Evolutionary conservation across 2,329 filamentous ascomycete genomes (phyloP).

Genomic region (Alternaria conjuncta): DNA sequence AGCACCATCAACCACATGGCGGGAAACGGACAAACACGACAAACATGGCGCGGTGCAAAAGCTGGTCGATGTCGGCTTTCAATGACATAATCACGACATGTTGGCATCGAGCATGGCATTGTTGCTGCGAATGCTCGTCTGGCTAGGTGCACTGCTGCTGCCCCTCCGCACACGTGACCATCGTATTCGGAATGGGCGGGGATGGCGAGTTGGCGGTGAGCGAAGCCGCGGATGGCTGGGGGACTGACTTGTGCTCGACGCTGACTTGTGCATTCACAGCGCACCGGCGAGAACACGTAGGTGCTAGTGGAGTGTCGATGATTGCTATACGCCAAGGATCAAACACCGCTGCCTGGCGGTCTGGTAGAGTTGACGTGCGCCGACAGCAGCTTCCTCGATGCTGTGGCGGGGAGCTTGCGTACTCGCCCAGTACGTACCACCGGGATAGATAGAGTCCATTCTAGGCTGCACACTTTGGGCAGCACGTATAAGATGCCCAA

Average conservation of each 20-base stretch:
- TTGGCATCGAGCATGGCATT: not conserved
- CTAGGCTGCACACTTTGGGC: slow-evolving; percentile 20
- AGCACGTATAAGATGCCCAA: slow-evolving; percentile 21
- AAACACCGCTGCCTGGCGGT: slow-evolving; percentile 41
- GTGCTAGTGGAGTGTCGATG: slow-evolving; percentile 21
- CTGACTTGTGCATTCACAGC: slow-evolving; percentile 25
- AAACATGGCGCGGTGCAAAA: not conserved
- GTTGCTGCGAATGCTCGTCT: not conserved
- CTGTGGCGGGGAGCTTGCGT: slow-evolving; percentile 48
- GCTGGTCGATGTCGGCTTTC: not conserved
- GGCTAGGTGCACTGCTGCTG: slow-evolving; percentile 15
- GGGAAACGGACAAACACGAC: not conserved
- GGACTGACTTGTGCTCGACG: slow-evolving; percentile 14
- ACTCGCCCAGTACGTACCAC: slow-evolving; percentile 14
- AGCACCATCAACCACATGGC: slow-evolving; percentile 1
- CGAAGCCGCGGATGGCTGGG: slow-evolving; percentile 40
- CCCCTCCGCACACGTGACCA: slow-evolving; percentile 45
- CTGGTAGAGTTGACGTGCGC: slow-evolving; percentile 24
- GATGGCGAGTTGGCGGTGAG: slow-evolving; percentile 45
- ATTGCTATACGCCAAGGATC: slow-evolving; percentile 28
- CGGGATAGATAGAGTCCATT: slow-evolving; percentile 31
- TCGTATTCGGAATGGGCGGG: slow-evolving; percentile 10
- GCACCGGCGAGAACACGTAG: slow-evolving; percentile 31
- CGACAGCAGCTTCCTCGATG: slow-evolving; percentile 24
- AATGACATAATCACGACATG: not conserved